Evolutionary conservation across 2,329 filamentous ascomycete species (phyloP).

Genomic region (Cercospora sesami): DNA sequence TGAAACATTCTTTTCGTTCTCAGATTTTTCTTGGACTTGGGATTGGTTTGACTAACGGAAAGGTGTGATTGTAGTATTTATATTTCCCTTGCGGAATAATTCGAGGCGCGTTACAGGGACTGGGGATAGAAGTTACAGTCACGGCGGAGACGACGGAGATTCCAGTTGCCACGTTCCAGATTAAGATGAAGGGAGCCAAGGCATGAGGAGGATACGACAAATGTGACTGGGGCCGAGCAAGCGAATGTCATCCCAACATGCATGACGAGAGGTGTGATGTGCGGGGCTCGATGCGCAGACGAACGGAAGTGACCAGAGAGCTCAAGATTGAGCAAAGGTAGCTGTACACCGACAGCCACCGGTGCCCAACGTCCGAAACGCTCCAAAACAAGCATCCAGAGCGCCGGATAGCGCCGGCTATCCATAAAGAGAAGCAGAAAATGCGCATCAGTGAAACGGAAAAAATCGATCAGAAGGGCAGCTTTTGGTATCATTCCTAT

Average conservation of each 20-base stretch:
- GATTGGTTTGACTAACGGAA: neutral
- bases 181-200: conserved; percentile 76
- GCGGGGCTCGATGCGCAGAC: neutral
- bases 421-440: neutral
- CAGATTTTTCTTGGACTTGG: too few species aligned
- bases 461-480: conserved; percentile 4
- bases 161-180: conserved; percentile 89
- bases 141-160: conserved; percentile 87
- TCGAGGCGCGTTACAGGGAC: conserved; percentile 82
- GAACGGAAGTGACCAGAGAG: neutral
- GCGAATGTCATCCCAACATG: neutral
- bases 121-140: conserved; percentile 88
- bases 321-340: neutral
- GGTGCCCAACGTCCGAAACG: neutral
- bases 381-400: neutral
- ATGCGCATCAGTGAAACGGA: neutral
- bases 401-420: neutral
- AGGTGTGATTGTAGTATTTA: conserved; percentile 65
- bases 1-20: neutral
- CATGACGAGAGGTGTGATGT: neutral
- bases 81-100: conserved; percentile 96
- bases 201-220: conserved; percentile 53
- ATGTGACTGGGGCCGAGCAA: neutral
- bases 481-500: conserved; percentile 22
- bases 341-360: neutral